These are phyloP conservation scores for Grosmannia serpens DNA, from an alignment of 2,329 filamentous ascomycete genomes.

Conservation along the genomic window DNA sequence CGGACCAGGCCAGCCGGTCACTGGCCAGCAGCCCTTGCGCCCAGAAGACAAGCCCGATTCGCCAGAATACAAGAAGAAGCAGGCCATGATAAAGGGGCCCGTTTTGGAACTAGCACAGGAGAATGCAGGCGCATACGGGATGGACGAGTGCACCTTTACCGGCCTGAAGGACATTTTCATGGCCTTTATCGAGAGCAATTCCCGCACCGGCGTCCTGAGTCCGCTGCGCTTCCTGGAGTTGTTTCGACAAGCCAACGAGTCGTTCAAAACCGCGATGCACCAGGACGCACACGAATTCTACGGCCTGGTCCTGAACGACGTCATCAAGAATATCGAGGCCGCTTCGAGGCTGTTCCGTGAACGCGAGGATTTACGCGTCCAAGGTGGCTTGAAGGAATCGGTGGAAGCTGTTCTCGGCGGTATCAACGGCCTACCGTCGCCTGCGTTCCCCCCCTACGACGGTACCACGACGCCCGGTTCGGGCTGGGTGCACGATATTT, in stretches of 20 bases:
- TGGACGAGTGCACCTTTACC: slow-evolving; percentile 92
- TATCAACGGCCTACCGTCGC: slow-evolving; percentile 15
- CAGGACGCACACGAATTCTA: slow-evolving; percentile 98
- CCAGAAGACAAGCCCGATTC: slow-evolving; percentile 91
- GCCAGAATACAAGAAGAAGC: slow-evolving; percentile 96
- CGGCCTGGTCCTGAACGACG: slow-evolving; percentile 87
- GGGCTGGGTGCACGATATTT: slow-evolving; percentile 93
- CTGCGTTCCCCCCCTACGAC: slow-evolving; percentile 16
- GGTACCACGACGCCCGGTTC: slow-evolving; percentile 50
- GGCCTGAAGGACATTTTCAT: slow-evolving; percentile 94
- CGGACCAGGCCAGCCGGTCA: slow-evolving; percentile 37
- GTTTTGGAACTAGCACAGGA: slow-evolving; percentile 77
- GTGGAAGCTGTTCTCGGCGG: slow-evolving; percentile 31
- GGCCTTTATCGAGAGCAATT: slow-evolving; percentile 68
- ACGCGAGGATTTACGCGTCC: slow-evolving; percentile 15
- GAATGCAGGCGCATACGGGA: slow-evolving; percentile 69
- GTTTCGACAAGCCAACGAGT: slow-evolving; percentile 86
- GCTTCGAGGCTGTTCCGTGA: slow-evolving; percentile 48
- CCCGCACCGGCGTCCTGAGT: slow-evolving; percentile 80
- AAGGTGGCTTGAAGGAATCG: slow-evolving; percentile 37
- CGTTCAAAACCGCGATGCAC: slow-evolving; percentile 95
- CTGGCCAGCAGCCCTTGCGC: slow-evolving; percentile 44
- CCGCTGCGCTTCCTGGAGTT: slow-evolving; percentile 90
- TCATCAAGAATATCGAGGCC: slow-evolving; percentile 87
- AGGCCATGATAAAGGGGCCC: slow-evolving; percentile 78